These are phyloP conservation scores for Colletotrichum tabaci DNA, from an alignment of 2,329 filamentous ascomycete genomes.

Conservation along the genomic window DNA sequence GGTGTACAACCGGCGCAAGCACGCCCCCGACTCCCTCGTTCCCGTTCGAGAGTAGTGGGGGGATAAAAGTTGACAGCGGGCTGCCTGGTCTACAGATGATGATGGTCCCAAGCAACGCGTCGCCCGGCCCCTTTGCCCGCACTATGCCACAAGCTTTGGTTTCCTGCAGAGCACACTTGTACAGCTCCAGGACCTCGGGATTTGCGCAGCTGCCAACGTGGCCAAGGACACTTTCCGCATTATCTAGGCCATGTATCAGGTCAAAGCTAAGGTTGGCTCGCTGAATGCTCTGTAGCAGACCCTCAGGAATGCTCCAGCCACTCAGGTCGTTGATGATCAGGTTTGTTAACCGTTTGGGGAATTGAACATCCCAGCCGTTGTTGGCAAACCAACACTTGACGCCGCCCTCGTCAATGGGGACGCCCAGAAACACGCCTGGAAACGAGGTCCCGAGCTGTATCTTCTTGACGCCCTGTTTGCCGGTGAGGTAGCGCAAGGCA, in stretches of 20 bases:
- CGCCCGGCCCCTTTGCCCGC: conserved; percentile 79
- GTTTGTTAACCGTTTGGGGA: conserved; percentile 71
- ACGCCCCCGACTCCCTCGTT: conserved; percentile 79
- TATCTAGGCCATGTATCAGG: conserved; percentile 84
- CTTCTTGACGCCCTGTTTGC: conserved; percentile 80
- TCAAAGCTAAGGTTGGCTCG: conserved; percentile 84
- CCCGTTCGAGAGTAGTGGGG: conserved; percentile 73
- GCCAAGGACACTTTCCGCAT: conserved; percentile 79
- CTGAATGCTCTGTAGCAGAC: conserved; percentile 81
- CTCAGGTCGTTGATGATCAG: conserved; percentile 81
- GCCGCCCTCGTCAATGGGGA: conserved; percentile 73
- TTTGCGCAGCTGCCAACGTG: conserved; percentile 82
- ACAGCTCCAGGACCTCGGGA: conserved; percentile 86
- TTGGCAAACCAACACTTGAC: conserved; percentile 87
- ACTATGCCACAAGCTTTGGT: conserved; percentile 84
- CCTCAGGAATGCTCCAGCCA: conserved; percentile 82
- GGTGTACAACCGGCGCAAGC: conserved; percentile 82
- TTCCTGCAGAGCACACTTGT: conserved; percentile 81
- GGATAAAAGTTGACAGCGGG: conserved; percentile 77
- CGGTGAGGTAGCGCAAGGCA: conserved; percentile 80
- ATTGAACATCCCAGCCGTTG: conserved; percentile 85
- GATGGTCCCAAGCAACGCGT: conserved; percentile 82
- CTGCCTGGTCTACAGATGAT: conserved; percentile 83
- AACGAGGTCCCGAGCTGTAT: conserved; percentile 87
- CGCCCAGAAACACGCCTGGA: conserved; percentile 88